Evolutionary conservation across 257 asterid species (phyloP), one percentile per base, ranked within the genome.

Genomic region (Paulownia fortunei): DNA sequence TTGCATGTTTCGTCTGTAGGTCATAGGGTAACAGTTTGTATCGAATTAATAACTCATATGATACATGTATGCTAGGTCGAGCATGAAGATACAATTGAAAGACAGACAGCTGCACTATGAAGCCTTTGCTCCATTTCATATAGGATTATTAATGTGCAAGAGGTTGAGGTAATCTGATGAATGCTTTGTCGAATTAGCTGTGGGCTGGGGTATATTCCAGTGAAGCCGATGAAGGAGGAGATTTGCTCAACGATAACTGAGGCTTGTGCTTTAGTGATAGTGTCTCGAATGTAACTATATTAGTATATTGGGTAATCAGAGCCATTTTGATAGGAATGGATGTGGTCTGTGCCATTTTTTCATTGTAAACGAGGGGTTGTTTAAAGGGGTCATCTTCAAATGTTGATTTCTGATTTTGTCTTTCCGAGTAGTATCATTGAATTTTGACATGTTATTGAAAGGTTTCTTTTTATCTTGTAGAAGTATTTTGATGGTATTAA

Each of bases 41-140:
- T n/a, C 44, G 54, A 64, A 27, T 19, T 39, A 32, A 49, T 64
- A 58, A 54, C 16, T 1, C 23, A 19, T n/a, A 9, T 59, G 3
- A 39, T 82, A 34, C 5, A 21, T 61, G 2, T 80, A 9, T 77
- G 41, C 36, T 76, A 88, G 93, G 93, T 90, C 69, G 96, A 90
- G 71, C 85, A 79, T 26, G 92, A 90, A 72, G 89, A 80, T 80
- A 30, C 85, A 4, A 62, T 55, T 36, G 90, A 84, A 75, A 81
- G 93, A 77, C 87, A 49, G 65, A 81, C 73, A 26, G 70, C 62
- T 27, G 82, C 87, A 44, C 86, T 70, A 3, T 90, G 84, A 77
- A 55, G 41, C 51, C 27, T 34, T 76, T 12, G 37, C 55, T 9
- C 21, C 1, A 34, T 19, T 67, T 52, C 30, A 10, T 12, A 18